Percentiles rank a stretch among this genome's conserved stretches.
phyloP scores from a whole-genome alignment of 495 filamentous ascomycete species.

The Aspergillus olivimuriae region DNA sequence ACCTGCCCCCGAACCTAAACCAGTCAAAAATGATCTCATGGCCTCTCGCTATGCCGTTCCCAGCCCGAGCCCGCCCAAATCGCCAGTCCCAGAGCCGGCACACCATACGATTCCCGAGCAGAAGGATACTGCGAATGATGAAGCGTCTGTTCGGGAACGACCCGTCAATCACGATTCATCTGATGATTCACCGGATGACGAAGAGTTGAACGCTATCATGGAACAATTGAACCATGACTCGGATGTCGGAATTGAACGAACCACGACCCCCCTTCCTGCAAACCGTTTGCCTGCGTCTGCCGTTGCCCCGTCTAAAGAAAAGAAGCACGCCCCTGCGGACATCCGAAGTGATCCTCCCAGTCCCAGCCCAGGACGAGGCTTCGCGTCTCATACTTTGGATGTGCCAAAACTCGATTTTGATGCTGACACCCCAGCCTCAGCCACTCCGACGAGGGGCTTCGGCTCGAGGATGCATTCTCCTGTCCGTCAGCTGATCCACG shows the following conservation, averaged over 20 bases:
- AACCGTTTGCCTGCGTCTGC: constrained; percentile 33
- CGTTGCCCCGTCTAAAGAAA: constrained; percentile 45
- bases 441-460: constrained; percentile 34
- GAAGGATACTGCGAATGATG: constrained; percentile 5
- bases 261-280: constrained; percentile 41
- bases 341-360: constrained; percentile 68
- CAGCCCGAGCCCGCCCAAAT: constrained; percentile 17
- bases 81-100: constrained; percentile 12
- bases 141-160: constrained; percentile 11
- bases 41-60: constrained; percentile 35
- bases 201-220: constrained; percentile 84
- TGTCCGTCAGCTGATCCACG: constrained; percentile 60
- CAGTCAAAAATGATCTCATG: constrained; percentile 24
- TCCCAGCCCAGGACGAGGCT: constrained; percentile 61
- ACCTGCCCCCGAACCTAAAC: constrained; percentile 4
- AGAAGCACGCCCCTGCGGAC: constrained; percentile 47
- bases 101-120: constrained; percentile 1
- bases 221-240: constrained; percentile 69
- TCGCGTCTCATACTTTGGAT: constrained; percentile 35
- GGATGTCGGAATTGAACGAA: constrained; percentile 62
- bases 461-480: constrained; percentile 43
- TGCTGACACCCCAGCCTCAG: constrained; percentile 29
- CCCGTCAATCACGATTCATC: constrained; percentile 17
- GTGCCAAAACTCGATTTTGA: constrained; percentile 43
- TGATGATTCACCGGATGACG: constrained; percentile 52